phyloP scores from a whole-genome alignment of 805 yeast species.

The Suhomyces emberorum region DNA sequence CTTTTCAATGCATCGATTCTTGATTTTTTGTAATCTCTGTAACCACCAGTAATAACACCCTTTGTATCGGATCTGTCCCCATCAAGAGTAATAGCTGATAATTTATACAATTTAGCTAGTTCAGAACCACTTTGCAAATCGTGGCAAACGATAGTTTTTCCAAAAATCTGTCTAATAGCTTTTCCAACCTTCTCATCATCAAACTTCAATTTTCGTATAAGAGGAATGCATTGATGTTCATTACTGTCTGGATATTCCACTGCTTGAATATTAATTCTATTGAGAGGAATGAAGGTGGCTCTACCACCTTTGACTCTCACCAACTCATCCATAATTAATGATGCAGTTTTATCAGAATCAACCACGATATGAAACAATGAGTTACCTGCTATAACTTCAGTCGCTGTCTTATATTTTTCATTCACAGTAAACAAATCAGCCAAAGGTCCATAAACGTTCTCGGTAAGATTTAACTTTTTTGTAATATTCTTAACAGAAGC shows the following conservation, averaged over 20 bases:
- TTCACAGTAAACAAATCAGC: constrained; percentile 81
- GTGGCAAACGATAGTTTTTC: constrained; percentile 72
- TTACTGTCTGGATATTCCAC: constrained; percentile 55
- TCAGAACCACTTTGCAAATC: constrained; percentile 67
- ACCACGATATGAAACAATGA: constrained; percentile 87
- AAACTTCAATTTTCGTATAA: constrained; percentile 68
- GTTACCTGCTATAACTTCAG: constrained; percentile 86
- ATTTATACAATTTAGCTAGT: constrained; percentile 54
- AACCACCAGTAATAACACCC: constrained; percentile 91
- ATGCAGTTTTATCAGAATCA: constrained; percentile 81
- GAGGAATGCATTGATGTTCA: constrained; percentile 65
- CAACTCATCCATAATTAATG: constrained; percentile 72
- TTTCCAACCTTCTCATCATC: constrained; percentile 50
- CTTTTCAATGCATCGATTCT: constrained; percentile 67
- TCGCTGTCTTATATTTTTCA: constrained; percentile 79
- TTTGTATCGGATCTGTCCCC: constrained; percentile 85
- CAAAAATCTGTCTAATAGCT: constrained; percentile 79
- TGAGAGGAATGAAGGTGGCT: constrained; percentile 87
- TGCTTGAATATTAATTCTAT: constrained; percentile 48
- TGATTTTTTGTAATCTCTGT: constrained; percentile 61
- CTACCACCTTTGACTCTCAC: constrained; percentile 70
- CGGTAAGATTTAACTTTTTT: constrained; percentile 52
- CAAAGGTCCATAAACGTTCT: constrained; percentile 73
- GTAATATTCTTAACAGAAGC: constrained; percentile 65
- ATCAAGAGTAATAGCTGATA: constrained; percentile 82